A percentile compares a stretch with the other conserved stretches of the same genome.
These are phyloP conservation scores for Aspergillus incahuasiensis DNA, from an alignment of 495 filamentous ascomycete genomes.

Conservation along the genomic window DNA sequence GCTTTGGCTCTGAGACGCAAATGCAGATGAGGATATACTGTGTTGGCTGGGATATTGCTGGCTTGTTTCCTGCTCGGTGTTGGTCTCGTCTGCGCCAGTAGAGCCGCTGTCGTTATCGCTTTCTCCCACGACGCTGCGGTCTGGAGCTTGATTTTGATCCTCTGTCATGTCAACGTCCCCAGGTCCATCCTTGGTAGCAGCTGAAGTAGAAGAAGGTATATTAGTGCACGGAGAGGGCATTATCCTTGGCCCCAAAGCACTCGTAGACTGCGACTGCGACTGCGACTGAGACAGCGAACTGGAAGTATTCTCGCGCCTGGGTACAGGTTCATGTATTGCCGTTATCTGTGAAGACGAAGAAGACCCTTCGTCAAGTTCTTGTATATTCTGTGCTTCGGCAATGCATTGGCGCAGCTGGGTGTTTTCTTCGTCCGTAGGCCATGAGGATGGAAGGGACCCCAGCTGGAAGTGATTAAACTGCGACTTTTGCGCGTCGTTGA, in stretches of 20 bases:
- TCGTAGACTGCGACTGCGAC: no score
- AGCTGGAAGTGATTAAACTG: slow-evolving; percentile 17
- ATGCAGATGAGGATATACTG: slow-evolving; percentile 15
- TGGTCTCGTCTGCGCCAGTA: background rate
- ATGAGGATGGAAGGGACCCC: slow-evolving; percentile 30
- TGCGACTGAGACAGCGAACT: no score
- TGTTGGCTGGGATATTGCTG: slow-evolving; percentile 4
- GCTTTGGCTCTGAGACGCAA: slow-evolving; percentile 17
- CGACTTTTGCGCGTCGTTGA: slow-evolving; percentile 18
- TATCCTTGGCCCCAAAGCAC: no score
- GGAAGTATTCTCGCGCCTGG: no score
- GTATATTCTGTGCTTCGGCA: background rate
- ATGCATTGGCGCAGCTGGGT: background rate
- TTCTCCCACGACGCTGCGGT: background rate
- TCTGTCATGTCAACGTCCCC: background rate
- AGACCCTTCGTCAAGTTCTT: background rate
- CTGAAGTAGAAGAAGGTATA: background rate
- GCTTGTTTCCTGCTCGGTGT: background rate
- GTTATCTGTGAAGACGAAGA: background rate
- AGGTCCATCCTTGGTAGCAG: background rate
- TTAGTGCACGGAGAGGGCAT: no score
- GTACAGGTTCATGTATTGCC: background rate
- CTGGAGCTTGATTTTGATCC: background rate
- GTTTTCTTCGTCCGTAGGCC: slow-evolving; percentile 19
- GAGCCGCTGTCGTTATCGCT: background rate